Percentiles rank a stretch among this genome's conserved stretches.
phyloP scores from a whole-genome alignment of 257 asterid genomes.

The Penstemon newberryi region DNA sequence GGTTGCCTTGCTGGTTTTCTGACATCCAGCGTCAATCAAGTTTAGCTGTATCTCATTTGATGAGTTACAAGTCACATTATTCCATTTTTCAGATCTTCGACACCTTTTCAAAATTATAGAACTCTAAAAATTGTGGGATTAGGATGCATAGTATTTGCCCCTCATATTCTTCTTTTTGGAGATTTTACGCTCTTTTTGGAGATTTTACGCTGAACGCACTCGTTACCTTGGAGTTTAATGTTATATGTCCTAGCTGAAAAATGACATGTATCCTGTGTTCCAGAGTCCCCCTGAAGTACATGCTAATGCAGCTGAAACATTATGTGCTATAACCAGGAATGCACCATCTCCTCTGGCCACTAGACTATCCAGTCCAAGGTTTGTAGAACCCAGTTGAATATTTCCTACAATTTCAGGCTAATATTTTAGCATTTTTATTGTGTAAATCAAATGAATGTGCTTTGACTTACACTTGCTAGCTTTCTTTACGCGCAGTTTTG shows the following conservation, averaged over 20 bases:
- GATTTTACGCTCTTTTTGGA: constrained; percentile 9
- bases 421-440: constrained; percentile 11
- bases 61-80: constrained; percentile 20
- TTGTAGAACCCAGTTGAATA: constrained; percentile 28
- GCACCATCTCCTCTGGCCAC: constrained; percentile 85
- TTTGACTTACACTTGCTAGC: constrained; percentile 24
- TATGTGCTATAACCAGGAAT: constrained; percentile 89
- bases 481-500: constrained; percentile 62
- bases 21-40: constrained; percentile 6
- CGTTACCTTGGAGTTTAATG: constrained; percentile 22
- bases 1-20: neutral
- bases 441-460: constrained; percentile 14
- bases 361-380: constrained; percentile 91
- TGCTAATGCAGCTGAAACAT: constrained; percentile 94
- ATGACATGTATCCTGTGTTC: constrained; percentile 20
- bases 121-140: constrained; percentile 15
- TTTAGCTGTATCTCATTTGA: constrained; percentile 18
- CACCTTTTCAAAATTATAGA: constrained; percentile 27
- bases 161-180: constrained; percentile 23
- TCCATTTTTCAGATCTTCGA: constrained; percentile 22
- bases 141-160: constrained; percentile 22
- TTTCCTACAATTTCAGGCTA: constrained; percentile 16
- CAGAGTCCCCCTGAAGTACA: constrained; percentile 96
- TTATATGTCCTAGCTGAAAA: constrained; percentile 16
- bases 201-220: constrained; percentile 20